Conservation (phyloP, 176 grass and related monocot species). For the Bonia amplexicaulis region DNA sequence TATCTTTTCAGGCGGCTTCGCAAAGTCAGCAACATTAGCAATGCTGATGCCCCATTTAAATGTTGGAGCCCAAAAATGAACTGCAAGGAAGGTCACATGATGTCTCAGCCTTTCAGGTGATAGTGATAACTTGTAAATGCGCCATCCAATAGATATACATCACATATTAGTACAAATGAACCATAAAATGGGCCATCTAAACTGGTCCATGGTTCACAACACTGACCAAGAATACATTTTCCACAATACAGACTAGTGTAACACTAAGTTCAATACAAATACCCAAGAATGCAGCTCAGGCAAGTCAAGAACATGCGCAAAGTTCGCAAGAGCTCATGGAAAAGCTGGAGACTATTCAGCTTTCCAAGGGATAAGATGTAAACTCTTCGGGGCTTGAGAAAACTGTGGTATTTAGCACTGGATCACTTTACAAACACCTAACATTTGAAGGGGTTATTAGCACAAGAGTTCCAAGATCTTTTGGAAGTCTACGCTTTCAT, state of each 20-base stretch:
- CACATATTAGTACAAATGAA: background rate
- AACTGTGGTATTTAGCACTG: background rate
- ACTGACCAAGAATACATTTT: background rate
- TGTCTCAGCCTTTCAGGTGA: background rate
- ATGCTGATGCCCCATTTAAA: constrained; percentile 99
- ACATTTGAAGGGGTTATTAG: background rate
- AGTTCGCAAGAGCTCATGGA: background rate
- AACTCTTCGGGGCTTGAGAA: background rate
- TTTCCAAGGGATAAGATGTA: background rate
- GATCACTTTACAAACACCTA: background rate
- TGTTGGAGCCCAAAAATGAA: constrained; percentile 94
- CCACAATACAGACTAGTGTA: background rate
- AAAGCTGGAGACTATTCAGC: background rate
- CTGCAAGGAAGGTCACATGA: constrained; percentile 23
- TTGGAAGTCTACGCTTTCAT: background rate
- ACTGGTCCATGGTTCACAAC: background rate
- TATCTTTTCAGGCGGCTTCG: constrained; percentile 87
- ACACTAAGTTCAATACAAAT: background rate
- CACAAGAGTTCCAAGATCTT: background rate
- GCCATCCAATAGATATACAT: background rate
- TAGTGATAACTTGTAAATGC: background rate
- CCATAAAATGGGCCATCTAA: background rate
- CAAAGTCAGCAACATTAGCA: constrained; percentile 85
- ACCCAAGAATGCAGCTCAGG: background rate
- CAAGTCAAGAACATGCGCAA: background rate